Evolutionary conservation across 768 basidiomycete genomes (phyloP).

Genomic region (Lanmaoa pseudosensibilis): DNA sequence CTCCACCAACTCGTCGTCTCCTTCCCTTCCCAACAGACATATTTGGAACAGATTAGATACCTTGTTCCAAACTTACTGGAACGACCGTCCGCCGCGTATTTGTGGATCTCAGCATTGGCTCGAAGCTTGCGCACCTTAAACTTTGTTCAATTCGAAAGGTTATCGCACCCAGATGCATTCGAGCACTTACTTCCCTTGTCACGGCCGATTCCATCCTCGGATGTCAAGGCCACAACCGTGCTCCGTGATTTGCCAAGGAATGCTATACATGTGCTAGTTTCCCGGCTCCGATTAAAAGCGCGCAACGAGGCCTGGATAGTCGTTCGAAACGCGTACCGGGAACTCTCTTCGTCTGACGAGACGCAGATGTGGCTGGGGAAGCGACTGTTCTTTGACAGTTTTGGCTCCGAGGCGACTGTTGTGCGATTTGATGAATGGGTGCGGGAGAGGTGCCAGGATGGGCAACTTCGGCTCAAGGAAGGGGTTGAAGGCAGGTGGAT

Average conservation of each 20-base stretch:
- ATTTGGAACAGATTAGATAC: constrained; percentile 28
- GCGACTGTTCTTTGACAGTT: constrained; percentile 46
- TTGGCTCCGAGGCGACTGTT: constrained; percentile 29
- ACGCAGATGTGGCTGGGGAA: constrained; percentile 49
- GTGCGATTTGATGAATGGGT: constrained; percentile 56
- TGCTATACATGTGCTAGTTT: constrained; percentile 47
- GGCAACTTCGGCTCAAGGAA: constrained; percentile 57
- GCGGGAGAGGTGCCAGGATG: constrained; percentile 38
- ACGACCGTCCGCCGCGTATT: constrained; percentile 32
- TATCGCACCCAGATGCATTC: constrained; percentile 39
- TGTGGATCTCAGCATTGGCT: constrained; percentile 57
- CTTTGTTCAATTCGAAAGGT: constrained; percentile 49
- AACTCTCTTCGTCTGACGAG: constrained; percentile 43
- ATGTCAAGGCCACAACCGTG: neutral
- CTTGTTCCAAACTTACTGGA: constrained; percentile 38
- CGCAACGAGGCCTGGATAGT: constrained; percentile 59
- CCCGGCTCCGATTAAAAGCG: constrained; percentile 48
- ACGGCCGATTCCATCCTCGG: constrained; percentile 1
- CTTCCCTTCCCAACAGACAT: constrained; percentile 67
- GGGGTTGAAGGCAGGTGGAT: constrained; percentile 60
- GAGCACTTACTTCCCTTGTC: constrained; percentile 20
- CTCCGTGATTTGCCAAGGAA: constrained; percentile 32
- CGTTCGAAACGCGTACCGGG: constrained; percentile 63
- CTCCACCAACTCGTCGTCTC: constrained; percentile 55
- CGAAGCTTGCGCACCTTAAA: constrained; percentile 52